A percentile compares a stretch with the other conserved stretches of the same genome.
These are phyloP conservation scores for Mycena kentingensis DNA, from an alignment of 768 basidiomycete genomes.

Conservation along the genomic window DNA sequence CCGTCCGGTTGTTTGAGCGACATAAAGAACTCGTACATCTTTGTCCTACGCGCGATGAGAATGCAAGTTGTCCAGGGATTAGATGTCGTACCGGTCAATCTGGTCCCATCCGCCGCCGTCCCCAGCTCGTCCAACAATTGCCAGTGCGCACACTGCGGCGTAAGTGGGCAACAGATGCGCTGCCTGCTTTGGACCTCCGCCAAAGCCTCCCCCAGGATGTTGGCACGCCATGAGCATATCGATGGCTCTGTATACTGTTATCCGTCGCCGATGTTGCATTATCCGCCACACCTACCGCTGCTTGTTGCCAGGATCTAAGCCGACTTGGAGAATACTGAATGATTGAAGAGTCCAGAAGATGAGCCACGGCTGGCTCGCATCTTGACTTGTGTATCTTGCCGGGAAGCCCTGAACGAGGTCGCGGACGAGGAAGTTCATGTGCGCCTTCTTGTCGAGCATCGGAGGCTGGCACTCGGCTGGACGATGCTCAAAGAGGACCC, in stretches of 20 bases:
- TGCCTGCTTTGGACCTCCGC: conserved; percentile 87
- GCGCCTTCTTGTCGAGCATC: conserved; percentile 59
- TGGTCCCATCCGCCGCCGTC: conserved; percentile 82
- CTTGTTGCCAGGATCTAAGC: conserved; percentile 74
- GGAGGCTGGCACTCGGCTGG: conserved; percentile 37
- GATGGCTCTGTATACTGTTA: conserved; percentile 55
- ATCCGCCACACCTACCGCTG: conserved; percentile 56
- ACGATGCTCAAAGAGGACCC: conserved; percentile 58
- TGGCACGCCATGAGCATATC: conserved; percentile 82
- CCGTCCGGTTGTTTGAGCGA: conserved; percentile 91
- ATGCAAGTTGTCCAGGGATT: not conserved
- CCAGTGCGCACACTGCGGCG: conserved; percentile 80
- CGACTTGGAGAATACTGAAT: conserved; percentile 77
- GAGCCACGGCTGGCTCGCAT: conserved; percentile 95
- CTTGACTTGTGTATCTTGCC: conserved; percentile 75
- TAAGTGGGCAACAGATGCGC: conserved; percentile 91
- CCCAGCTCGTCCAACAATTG: conserved; percentile 77
- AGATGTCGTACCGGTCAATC: conserved; percentile 67
- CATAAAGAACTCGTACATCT: conserved; percentile 88
- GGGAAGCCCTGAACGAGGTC: conserved; percentile 82
- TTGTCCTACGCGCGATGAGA: conserved; percentile 46
- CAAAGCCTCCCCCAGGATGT: conserved; percentile 87
- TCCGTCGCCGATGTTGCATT: conserved; percentile 4
- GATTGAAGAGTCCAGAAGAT: conserved; percentile 91
- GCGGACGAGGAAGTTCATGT: conserved; percentile 75